Conservation (phyloP, 1,284 basidiomycete genomes). For the Schizopora paradoxa region DNA sequence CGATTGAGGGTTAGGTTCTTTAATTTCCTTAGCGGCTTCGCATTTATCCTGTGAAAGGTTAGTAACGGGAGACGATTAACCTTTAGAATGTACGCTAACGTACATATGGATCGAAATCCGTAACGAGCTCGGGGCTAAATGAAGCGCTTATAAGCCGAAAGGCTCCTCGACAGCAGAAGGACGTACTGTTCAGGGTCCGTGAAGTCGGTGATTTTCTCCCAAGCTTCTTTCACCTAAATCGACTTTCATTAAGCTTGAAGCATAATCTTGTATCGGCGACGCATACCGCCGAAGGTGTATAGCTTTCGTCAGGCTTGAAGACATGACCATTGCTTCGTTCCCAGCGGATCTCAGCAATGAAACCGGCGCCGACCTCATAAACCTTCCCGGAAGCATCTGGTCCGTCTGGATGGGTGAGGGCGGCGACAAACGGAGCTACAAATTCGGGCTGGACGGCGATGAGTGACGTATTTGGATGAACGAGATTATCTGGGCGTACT, state of each 20-base stretch:
- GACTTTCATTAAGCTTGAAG: conserved; percentile 5
- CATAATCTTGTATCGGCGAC: background rate
- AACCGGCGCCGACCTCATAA: conserved; percentile 95
- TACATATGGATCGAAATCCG: conserved; percentile 68
- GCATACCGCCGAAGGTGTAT: conserved; percentile 89
- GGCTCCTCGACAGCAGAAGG: conserved; percentile 1
- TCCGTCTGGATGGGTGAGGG: conserved; percentile 70
- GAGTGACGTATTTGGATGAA: background rate
- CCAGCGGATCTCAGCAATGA: conserved; percentile 89
- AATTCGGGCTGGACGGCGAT: conserved; percentile 66
- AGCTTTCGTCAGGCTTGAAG: conserved; percentile 88
- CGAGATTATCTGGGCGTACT: conserved; percentile 33
- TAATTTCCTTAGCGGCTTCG: conserved; percentile 60
- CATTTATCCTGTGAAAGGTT: conserved; percentile 51
- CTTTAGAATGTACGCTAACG: conserved; percentile 13
- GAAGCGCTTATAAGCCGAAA: conserved; percentile 11
- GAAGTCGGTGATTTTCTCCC: conserved; percentile 83
- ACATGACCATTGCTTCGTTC: conserved; percentile 84
- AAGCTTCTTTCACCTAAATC: conserved; percentile 68
- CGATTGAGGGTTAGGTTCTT: conserved; percentile 67
- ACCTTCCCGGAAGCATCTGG: conserved; percentile 83
- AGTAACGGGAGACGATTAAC: conserved; percentile 4
- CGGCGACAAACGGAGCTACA: conserved; percentile 88
- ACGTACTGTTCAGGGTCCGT: conserved; percentile 68
- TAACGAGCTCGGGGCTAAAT: conserved; percentile 58